Conservation (phyloP, 148 eudicot species). For the Fagopyrum tataricum region DNA sequence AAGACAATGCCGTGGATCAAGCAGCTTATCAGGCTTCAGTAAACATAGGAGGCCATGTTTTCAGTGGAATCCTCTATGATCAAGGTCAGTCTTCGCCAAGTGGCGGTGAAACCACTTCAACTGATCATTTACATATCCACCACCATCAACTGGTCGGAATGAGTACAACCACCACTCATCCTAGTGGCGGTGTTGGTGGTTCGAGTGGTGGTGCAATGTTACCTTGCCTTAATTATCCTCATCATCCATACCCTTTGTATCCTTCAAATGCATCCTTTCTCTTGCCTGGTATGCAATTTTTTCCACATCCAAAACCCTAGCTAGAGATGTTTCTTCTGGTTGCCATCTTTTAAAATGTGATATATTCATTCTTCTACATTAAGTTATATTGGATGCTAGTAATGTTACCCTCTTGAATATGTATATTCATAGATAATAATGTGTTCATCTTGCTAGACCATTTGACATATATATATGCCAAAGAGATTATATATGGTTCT, state of each 20-base stretch:
- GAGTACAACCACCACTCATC: slow-evolving; percentile 17
- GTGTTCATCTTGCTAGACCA: background rate
- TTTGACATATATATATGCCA: background rate
- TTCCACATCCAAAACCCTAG: slow-evolving; percentile 45
- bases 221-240: slow-evolving; percentile 23
- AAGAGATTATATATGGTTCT: background rate
- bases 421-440: background rate
- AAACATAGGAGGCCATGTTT: slow-evolving; percentile 61
- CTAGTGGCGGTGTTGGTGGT: slow-evolving; percentile 8
- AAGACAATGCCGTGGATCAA: slow-evolving; percentile 58
- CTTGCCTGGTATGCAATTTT: slow-evolving; percentile 54
- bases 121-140: slow-evolving; percentile 20
- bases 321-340: background rate
- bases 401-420: background rate
- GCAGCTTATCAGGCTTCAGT: slow-evolving; percentile 72
- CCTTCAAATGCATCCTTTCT: slow-evolving; percentile 33
- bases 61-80: slow-evolving; percentile 75
- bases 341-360: background rate
- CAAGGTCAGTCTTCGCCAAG: slow-evolving; percentile 39
- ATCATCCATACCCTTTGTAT: slow-evolving; percentile 24
- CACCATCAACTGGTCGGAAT: slow-evolving; percentile 14
- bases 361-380: background rate
- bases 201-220: slow-evolving; percentile 25
- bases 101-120: slow-evolving; percentile 31
- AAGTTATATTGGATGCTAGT: background rate